Percentiles rank a stretch among this genome's conserved stretches.
Evolutionary conservation across 768 basidiomycete species (phyloP).

Genomic region (Gymnopilus junonius): DNA sequence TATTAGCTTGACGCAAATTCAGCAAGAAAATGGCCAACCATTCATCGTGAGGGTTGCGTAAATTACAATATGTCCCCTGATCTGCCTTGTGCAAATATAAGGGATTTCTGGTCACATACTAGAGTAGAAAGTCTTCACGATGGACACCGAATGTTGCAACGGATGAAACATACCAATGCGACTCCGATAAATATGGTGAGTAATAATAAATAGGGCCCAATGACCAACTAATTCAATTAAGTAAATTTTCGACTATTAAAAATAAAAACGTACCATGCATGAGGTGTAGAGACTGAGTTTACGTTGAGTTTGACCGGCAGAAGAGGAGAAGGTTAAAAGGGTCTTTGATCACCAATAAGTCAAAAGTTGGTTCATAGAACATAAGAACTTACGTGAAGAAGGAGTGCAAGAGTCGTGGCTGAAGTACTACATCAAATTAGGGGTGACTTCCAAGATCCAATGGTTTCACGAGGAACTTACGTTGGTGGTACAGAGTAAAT

Average conservation of each 20-base stretch:
- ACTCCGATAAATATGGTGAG: conserved; percentile 23
- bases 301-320: conserved; percentile 11
- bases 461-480: conserved; percentile 10
- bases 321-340: conserved; percentile 20
- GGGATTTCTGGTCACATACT: conserved; percentile 22
- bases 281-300: conserved; percentile 10
- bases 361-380: not conserved
- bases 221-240: conserved; percentile 12
- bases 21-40: conserved; percentile 14
- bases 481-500: conserved; percentile 36
- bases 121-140: not conserved
- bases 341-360: too few relatives aligned
- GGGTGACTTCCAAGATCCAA: not conserved
- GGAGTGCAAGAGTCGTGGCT: conserved; percentile 25
- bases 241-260: not conserved
- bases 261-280: conserved; percentile 7
- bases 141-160: not conserved
- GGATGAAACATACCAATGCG: conserved; percentile 10
- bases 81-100: conserved; percentile 10
- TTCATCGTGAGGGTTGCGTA: conserved; percentile 1
- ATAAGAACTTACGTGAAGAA: conserved; percentile 20
- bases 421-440: conserved; percentile 12
- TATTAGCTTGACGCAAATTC: not conserved
- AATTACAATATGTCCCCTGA: conserved; percentile 24
- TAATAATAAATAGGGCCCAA: conserved; percentile 25